These are phyloP conservation scores for Ogataea henricii DNA, from an alignment of 805 yeast genomes.

Conservation along the genomic window DNA sequence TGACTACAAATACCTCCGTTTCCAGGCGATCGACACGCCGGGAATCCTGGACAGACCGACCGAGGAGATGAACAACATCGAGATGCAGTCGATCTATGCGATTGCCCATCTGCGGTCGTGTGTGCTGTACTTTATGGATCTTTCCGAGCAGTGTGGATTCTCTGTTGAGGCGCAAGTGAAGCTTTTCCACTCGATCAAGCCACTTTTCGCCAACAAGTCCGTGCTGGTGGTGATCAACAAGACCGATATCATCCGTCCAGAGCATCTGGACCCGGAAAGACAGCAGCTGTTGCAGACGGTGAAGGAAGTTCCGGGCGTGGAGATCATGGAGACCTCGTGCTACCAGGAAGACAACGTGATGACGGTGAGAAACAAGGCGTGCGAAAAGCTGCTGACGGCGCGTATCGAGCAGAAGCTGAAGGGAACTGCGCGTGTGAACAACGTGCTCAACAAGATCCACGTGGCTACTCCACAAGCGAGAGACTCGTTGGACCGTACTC, in stretches of 20 bases:
- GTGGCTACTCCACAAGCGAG: slow-evolving; percentile 88
- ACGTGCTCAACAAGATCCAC: slow-evolving; percentile 92
- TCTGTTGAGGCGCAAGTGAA: slow-evolving; percentile 96
- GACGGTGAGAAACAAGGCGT: slow-evolving; percentile 95
- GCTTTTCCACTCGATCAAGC: slow-evolving; percentile 94
- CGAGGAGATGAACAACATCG: slow-evolving; percentile 99
- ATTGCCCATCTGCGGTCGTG: slow-evolving; percentile 97
- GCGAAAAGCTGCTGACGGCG: slow-evolving; percentile 93
- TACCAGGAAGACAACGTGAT: slow-evolving; percentile 91
- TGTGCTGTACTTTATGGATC: slow-evolving; percentile 96
- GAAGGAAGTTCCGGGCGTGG: slow-evolving; percentile 73
- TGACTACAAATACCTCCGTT: slow-evolving; percentile 95
- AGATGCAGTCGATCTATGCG: slow-evolving; percentile 98
- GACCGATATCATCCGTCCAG: slow-evolving; percentile 83
- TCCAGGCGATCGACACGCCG: slow-evolving; percentile 99
- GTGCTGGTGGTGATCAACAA: slow-evolving; percentile 96
- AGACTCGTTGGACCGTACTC: slow-evolving; percentile 80
- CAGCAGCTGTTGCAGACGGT: slow-evolving; percentile 71
- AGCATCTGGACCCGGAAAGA: slow-evolving; percentile 77
- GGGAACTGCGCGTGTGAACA: slow-evolving; percentile 85
- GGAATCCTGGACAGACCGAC: slow-evolving; percentile 98
- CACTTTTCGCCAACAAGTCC: slow-evolving; percentile 93
- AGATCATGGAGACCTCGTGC: slow-evolving; percentile 91
- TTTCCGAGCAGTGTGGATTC: slow-evolving; percentile 99
- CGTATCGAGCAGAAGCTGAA: slow-evolving; percentile 96